Evolutionary conservation across 1,284 basidiomycete species (phyloP).

Genomic region (Golubevia pallescens): DNA sequence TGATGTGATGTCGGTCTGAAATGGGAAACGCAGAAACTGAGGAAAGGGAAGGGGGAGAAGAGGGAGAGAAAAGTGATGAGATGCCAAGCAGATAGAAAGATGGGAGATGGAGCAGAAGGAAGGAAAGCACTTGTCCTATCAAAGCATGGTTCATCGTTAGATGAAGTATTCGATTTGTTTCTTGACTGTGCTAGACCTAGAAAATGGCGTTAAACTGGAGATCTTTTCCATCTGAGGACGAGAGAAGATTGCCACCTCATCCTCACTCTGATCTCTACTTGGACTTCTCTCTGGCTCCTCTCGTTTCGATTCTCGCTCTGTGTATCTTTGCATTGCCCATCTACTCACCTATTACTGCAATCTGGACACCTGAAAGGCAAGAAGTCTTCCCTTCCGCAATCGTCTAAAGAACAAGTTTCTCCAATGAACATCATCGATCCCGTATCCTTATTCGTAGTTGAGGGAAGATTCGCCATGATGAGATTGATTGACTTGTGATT

Average conservation of each 20-base stretch:
- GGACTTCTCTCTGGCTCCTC: not conserved
- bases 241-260: no score
- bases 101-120: no score
- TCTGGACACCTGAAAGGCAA: constrained; percentile 48
- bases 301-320: no score
- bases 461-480: no score
- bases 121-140: not conserved
- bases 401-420: constrained; percentile 33
- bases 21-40: constrained; percentile 36
- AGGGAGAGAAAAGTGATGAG: constrained; percentile 3
- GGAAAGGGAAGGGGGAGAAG: not conserved
- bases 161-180: no score
- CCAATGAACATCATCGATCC: constrained; percentile 54
- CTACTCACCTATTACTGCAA: constrained; percentile 26
- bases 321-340: no score
- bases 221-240: no score
- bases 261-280: no score
- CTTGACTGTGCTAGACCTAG: no score
- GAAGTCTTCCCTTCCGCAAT: constrained; percentile 50
- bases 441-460: no score
- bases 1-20: constrained; percentile 29
- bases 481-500: no score
- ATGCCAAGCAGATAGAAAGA: not conserved
- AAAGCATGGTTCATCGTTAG: not conserved
- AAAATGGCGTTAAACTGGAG: no score